A percentile compares a stretch with the other conserved stretches of the same genome.
phyloP scores from a whole-genome alignment of 345 rosid genomes.

The Citrus glauca region DNA sequence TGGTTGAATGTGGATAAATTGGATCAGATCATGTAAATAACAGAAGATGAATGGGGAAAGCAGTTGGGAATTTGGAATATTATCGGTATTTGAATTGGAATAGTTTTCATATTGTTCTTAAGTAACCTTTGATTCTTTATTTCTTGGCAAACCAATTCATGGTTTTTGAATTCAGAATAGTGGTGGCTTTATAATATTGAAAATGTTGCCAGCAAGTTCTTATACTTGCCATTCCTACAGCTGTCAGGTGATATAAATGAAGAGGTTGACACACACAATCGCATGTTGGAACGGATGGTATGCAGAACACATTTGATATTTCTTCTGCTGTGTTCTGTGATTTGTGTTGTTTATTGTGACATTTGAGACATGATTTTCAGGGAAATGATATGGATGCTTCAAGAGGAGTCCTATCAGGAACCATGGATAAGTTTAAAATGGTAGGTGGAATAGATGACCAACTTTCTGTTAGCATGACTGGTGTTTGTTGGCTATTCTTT shows the following conservation, averaged over 20 bases:
- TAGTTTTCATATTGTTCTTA: not conserved
- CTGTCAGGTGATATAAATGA: slow-evolving; percentile 86
- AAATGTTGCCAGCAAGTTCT: slow-evolving; percentile 7
- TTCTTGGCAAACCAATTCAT: slow-evolving; percentile 5
- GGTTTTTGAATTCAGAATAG: not conserved
- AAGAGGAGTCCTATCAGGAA: slow-evolving; percentile 84
- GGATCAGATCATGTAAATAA: not conserved
- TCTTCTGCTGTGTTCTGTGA: not conserved
- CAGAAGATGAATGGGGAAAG: not conserved
- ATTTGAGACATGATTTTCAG: slow-evolving; percentile 32
- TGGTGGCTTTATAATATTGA: not conserved
- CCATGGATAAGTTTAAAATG: slow-evolving; percentile 94
- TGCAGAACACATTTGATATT: not conserved
- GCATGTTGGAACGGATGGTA: slow-evolving; percentile 87
- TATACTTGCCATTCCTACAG: slow-evolving; percentile 32
- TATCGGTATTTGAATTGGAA: not conserved
- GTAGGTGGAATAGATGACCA: slow-evolving; percentile 27
- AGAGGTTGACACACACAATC: slow-evolving; percentile 86
- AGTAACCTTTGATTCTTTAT: not conserved
- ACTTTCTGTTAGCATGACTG: not conserved
- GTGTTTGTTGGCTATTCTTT: slow-evolving; percentile 1
- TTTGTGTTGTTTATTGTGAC: slow-evolving; percentile 4
- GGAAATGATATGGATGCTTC: slow-evolving; percentile 98
- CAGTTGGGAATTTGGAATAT: not conserved
- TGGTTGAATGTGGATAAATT: not conserved